Percentiles rank a stretch among this genome's conserved stretches.
Evolutionary conservation across 176 grass and related monocot species (phyloP).

Genomic region (Phoenix dactylifera): DNA sequence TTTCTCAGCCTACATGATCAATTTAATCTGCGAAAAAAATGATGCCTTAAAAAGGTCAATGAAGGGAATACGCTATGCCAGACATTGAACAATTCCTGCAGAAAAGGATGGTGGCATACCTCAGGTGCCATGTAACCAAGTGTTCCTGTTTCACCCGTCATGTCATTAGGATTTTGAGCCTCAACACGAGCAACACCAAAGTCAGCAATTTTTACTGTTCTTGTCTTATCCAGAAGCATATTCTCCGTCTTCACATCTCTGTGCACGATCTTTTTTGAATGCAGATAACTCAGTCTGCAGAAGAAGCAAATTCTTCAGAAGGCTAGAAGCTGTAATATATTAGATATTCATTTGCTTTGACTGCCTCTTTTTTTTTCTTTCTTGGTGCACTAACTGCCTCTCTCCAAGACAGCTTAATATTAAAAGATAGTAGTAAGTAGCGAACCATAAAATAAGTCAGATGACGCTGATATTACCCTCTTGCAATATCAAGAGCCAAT

Average conservation of each 20-base stretch:
- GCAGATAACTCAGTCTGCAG: slow-evolving; percentile 88
- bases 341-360: too few relatives aligned
- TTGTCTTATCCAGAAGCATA: slow-evolving; percentile 94
- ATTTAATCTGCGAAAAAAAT: too few relatives aligned
- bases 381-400: too few relatives aligned
- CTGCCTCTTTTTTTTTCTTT: too few relatives aligned
- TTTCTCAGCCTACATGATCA: too few relatives aligned
- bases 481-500: slow-evolving; percentile 82
- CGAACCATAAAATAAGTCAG: too few relatives aligned
- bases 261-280: slow-evolving; percentile 95
- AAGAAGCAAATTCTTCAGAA: slow-evolving; percentile 17
- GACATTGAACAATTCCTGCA: too few relatives aligned
- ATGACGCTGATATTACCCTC: slow-evolving; percentile 36
- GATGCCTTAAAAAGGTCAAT: too few relatives aligned
- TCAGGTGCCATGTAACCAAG: slow-evolving; percentile 99
- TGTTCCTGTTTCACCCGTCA: slow-evolving; percentile 98
- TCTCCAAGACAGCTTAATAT: too few relatives aligned
- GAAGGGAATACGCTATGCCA: too few relatives aligned
- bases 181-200: slow-evolving; percentile 98
- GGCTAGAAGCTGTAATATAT: slow-evolving; percentile 1
- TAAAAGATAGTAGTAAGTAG: too few relatives aligned
- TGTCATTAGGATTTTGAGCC: slow-evolving; percentile 97
- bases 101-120: slow-evolving; percentile 33
- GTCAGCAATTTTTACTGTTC: slow-evolving; percentile 94
- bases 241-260: slow-evolving; percentile 99